A percentile compares a stretch with the other conserved stretches of the same genome.
Evolutionary conservation across 306 rosid species (phyloP).

Genomic region (Vigna angularis): DNA sequence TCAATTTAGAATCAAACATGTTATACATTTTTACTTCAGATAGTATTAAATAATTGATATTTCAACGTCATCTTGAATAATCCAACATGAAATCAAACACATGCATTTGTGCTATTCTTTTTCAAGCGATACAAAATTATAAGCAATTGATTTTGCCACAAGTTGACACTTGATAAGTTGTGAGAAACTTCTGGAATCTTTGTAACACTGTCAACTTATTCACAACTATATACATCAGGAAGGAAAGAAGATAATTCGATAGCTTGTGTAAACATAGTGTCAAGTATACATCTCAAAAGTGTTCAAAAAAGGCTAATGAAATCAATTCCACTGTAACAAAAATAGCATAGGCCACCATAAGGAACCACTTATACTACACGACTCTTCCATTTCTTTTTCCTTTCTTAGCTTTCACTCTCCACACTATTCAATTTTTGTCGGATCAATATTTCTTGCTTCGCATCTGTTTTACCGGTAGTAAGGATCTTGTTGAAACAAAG

Average conservation of each 20-base stretch:
- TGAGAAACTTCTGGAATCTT: not conserved
- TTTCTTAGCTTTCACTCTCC: conserved; percentile 42
- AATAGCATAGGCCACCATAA: conserved; percentile 13
- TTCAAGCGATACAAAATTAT: not conserved
- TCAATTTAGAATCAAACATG: too few species aligned
- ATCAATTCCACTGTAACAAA: not conserved
- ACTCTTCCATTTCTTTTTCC: conserved; percentile 25
- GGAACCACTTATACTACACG: conserved; percentile 4
- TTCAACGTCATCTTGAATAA: too few species aligned
- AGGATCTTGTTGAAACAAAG: conserved; percentile 47
- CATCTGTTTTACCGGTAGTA: conserved; percentile 60
- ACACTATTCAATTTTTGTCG: conserved; percentile 61
- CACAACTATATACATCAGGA: not conserved
- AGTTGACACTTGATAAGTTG: not conserved
- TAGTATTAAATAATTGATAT: too few species aligned
- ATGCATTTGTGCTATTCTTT: too few species aligned
- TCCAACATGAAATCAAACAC: too few species aligned
- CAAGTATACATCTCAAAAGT: conserved; percentile 25
- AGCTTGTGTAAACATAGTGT: conserved; percentile 12
- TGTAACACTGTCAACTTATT: not conserved
- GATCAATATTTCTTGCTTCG: conserved; percentile 76
- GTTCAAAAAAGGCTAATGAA: conserved; percentile 15
- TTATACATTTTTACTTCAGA: too few species aligned
- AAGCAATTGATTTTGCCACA: not conserved
- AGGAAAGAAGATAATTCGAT: conserved; percentile 7